Evolutionary conservation across 208 protist genomes (phyloP).

Genomic region (Leptomonas seymouri): DNA sequence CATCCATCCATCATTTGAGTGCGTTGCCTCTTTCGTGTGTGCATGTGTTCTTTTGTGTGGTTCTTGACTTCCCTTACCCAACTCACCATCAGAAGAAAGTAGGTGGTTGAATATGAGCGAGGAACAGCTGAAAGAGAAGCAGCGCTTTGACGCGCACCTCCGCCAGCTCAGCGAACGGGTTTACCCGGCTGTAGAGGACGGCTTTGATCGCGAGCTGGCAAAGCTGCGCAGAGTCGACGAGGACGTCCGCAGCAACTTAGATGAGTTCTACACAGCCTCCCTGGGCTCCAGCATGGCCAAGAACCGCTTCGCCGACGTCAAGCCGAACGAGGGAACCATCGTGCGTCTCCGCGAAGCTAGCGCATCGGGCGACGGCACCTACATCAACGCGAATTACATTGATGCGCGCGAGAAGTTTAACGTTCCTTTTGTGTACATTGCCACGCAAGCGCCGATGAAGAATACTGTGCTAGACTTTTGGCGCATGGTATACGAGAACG

Average conservation of each 20-base stretch:
- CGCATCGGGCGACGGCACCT: conserved; percentile 46
- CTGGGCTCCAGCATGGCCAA: conserved; percentile 70
- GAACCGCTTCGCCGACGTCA: conserved; percentile 77
- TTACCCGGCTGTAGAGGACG: conserved; percentile 46
- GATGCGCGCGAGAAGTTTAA: conserved; percentile 58
- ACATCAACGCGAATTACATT: conserved; percentile 93
- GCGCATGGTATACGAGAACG: conserved; percentile 89
- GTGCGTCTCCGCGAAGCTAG: conserved; percentile 45
- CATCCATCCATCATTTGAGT: too few relatives aligned
- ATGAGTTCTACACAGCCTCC: conserved; percentile 75
- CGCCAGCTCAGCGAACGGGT: conserved; percentile 29
- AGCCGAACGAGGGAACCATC: conserved; percentile 71
- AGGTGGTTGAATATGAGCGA: conserved; percentile 30
- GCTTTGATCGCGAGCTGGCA: conserved; percentile 67
- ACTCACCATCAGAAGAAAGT: too few relatives aligned
- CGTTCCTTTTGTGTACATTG: conserved; percentile 91
- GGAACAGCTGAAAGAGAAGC: conserved; percentile 32
- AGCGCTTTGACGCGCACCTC: conserved; percentile 36
- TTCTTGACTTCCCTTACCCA: too few relatives aligned
- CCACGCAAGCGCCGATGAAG: conserved; percentile 84
- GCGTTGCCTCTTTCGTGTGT: too few relatives aligned
- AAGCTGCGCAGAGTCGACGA: conserved; percentile 60
- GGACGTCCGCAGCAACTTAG: conserved; percentile 59
- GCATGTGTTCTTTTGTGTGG: too few relatives aligned
- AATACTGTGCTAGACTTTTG: conserved; percentile 90